These are phyloP conservation scores for Capronia americana DNA, from an alignment of 2,329 filamentous ascomycete genomes.

Conservation along the genomic window DNA sequence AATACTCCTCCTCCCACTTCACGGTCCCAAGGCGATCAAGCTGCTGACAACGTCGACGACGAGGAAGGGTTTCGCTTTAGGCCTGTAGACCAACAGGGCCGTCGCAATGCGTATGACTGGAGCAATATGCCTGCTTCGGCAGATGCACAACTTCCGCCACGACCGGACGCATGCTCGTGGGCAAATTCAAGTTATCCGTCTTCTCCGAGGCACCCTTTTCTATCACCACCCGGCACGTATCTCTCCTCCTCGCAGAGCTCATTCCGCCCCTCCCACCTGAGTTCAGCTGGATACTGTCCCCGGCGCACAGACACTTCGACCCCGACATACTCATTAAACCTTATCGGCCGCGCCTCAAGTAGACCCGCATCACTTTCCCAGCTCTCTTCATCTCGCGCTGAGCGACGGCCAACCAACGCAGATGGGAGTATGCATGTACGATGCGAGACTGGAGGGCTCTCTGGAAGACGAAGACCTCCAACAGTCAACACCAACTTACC, in stretches of 20 bases:
- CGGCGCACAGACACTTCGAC: background rate
- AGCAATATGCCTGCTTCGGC: background rate
- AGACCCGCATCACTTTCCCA: background rate
- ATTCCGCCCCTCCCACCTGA: background rate
- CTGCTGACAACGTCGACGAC: background rate
- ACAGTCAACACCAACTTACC: background rate
- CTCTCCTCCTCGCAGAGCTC: background rate
- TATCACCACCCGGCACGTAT: background rate
- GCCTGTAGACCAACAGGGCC: background rate
- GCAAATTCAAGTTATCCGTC: background rate
- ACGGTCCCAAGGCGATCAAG: background rate
- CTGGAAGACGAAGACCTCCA: background rate
- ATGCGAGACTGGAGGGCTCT: background rate
- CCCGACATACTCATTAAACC: background rate
- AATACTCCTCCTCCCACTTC: background rate
- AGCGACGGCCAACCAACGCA: background rate
- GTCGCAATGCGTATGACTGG: slow-evolving; percentile 18
- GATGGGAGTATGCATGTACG: background rate
- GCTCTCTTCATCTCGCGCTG: background rate
- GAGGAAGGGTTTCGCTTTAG: background rate
- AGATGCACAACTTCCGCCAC: background rate
- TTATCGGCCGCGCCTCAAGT: background rate
- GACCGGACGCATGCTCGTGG: background rate
- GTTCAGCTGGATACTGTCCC: background rate
- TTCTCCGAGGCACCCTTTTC: background rate